Evolutionary conservation across 129 eudicot species (phyloP), one percentile per base, ranked within the genome.

Genomic region (Saposhnikovia divaricata): DNA sequence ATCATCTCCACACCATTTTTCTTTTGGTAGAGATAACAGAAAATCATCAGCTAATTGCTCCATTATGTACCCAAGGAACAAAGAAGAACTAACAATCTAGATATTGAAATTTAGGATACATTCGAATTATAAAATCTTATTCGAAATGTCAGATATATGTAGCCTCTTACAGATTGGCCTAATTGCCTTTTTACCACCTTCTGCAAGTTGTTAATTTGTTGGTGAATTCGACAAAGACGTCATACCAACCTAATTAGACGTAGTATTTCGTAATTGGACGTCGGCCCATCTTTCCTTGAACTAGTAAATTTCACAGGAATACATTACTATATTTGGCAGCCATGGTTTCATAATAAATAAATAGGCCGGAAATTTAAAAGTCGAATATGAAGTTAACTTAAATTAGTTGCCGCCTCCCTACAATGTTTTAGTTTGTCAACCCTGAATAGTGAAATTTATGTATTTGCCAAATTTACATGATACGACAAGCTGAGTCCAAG

Each of bases 1-100:
- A 6, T 55, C 47, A 73, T 79, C 76, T 7, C 40, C 65, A 10
- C 65, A 51, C 83, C 80, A 85, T 27, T 72, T 74, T 21, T 80
- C 44, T 77, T 75, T 72, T 65, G 77, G 84, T 39, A 86, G 65
- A 4, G 77, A 55, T 76, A 79, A 82, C 2, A 38, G 23, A 31
- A 43, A 27, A 27, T 44, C 43, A 45, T 44, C 83, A 46, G 31
- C 55, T 42, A 25, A 43, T 12, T 65, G 46, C 19, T 59, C 74
- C 81, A 78, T 78, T 59, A 13, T 31, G 39, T 9, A 66, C 31
- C n/a, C 65, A 23, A n/a, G 12, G 9, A n/a, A 59, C 4, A 11
- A 51, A 51, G 8, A 51, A 51, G 59, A 16, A 16, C 27, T 55
- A 19, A 8, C n/a, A 5, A 53, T 53, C 2, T 5, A 23, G 28